phyloP scores from a whole-genome alignment of 495 filamentous ascomycete species.

The Trichocladium antarcticum region DNA sequence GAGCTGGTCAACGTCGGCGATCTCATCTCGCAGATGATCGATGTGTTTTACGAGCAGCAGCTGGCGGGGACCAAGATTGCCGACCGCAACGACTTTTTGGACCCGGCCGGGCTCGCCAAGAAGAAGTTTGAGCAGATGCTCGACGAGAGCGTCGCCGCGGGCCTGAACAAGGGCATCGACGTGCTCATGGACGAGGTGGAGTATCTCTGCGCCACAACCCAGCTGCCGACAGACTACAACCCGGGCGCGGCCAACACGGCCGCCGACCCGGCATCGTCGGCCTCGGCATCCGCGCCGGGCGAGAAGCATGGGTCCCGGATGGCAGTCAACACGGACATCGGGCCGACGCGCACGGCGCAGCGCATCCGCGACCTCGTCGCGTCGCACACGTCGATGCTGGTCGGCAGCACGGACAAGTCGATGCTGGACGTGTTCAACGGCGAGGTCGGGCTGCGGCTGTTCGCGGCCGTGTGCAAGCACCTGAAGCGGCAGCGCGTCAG shows the following conservation, averaged over 20 bases:
- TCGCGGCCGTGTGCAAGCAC: conserved; percentile 87
- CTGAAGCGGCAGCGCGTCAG: conserved; percentile 90
- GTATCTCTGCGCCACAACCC: conserved; percentile 81
- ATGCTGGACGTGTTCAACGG: conserved; percentile 98
- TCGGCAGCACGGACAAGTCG: conserved; percentile 89
- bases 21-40: conserved; percentile 97
- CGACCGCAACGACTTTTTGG: conserved; percentile 88
- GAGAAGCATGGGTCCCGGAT: conserved; percentile 4
- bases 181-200: conserved; percentile 98
- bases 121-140: conserved; percentile 99
- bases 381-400: conserved; percentile 81
- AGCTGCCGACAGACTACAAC: conserved; percentile 83
- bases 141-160: conserved; percentile 91
- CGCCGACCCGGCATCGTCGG: conserved; percentile 23
- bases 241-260: conserved; percentile 43
- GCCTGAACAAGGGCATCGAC: conserved; percentile 93
- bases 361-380: conserved; percentile 75
- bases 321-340: conserved; percentile 51
- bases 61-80: conserved; percentile 69
- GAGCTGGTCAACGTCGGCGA: conserved; percentile 98
- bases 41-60: conserved; percentile 97
- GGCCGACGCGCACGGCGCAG: conserved; percentile 63
- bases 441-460: conserved; percentile 88
- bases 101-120: conserved; percentile 84
- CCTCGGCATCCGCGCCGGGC: conserved; percentile 11